Percentiles rank a stretch among this genome's conserved stretches.
Evolutionary conservation across 257 asterid species (phyloP).

Genomic region (Echium plantagineum): DNA sequence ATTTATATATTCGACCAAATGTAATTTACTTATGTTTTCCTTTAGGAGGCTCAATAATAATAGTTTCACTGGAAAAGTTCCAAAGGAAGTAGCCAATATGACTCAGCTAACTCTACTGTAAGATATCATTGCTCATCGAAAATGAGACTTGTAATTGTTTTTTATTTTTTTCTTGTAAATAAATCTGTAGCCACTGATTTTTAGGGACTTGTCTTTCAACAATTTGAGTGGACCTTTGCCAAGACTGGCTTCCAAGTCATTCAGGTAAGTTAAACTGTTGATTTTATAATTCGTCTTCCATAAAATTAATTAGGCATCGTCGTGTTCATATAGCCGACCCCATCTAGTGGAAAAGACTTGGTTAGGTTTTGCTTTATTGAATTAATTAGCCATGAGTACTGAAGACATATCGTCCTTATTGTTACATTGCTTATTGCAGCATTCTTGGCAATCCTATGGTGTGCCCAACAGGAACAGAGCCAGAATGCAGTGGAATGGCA

Average conservation of each 20-base stretch:
- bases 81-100: constrained; percentile 57
- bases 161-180: not conserved
- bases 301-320: too few relatives aligned
- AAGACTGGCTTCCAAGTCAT: constrained; percentile 57
- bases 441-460: constrained; percentile 73
- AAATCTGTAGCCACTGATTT: constrained; percentile 5
- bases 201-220: constrained; percentile 92
- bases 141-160: not conserved
- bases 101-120: constrained; percentile 78
- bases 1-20: not conserved
- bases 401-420: not conserved
- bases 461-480: constrained; percentile 51
- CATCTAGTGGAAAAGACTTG: too few relatives aligned
- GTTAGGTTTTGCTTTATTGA: too few relatives aligned
- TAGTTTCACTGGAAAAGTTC: constrained; percentile 69
- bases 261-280: constrained; percentile 38
- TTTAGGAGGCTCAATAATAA: constrained; percentile 90
- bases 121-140: constrained; percentile 2
- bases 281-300: too few relatives aligned
- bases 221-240: constrained; percentile 90
- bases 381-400: too few relatives aligned
- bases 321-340: too few relatives aligned
- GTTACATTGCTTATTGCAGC: constrained; percentile 26
- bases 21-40: constrained; percentile 5
- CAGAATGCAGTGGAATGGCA: constrained; percentile 46